Conservation (phyloP, 768 basidiomycete genomes). For the Russula compacta region DNA sequence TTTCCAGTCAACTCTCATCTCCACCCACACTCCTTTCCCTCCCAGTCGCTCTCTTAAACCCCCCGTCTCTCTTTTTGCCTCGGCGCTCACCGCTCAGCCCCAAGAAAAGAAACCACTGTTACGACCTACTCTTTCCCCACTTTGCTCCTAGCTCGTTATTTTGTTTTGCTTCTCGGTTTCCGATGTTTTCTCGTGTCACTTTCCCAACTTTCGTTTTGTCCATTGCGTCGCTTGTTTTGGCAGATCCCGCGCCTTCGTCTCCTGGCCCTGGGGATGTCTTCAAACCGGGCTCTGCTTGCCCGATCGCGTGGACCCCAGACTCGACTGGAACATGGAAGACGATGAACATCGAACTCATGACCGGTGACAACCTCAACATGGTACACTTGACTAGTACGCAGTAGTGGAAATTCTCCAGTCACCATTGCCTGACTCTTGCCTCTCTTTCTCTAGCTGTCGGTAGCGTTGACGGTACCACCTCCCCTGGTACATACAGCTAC, state of each 20-base stretch:
- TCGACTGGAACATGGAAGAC: slow-evolving; percentile 51
- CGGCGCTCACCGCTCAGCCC: neutral
- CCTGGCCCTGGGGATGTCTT: slow-evolving; percentile 54
- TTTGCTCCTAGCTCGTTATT: no score
- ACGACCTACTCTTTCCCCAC: neutral
- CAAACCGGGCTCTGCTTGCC: slow-evolving; percentile 48
- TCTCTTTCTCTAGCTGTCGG: slow-evolving; percentile 44
- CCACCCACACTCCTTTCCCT: neutral
- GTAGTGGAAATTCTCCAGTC: neutral
- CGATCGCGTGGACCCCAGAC: slow-evolving; percentile 52
- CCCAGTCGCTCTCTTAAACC: slow-evolving; percentile 3
- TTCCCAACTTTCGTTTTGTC: slow-evolving; percentile 16
- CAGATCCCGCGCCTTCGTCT: slow-evolving; percentile 47
- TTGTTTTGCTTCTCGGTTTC: neutral
- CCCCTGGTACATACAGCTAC: slow-evolving; percentile 39
- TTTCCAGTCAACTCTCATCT: neutral
- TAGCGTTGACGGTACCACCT: slow-evolving; percentile 53
- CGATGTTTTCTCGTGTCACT: slow-evolving; percentile 11
- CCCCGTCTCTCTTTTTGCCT: slow-evolving; percentile 1
- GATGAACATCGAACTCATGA: slow-evolving; percentile 75
- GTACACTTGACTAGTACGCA: slow-evolving; percentile 52
- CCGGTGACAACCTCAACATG: slow-evolving; percentile 66
- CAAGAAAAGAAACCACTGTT: neutral
- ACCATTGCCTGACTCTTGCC: neutral
- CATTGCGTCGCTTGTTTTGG: slow-evolving; percentile 29